phyloP scores from a whole-genome alignment of 257 asterid genomes.

The Forsythia suspensa region DNA sequence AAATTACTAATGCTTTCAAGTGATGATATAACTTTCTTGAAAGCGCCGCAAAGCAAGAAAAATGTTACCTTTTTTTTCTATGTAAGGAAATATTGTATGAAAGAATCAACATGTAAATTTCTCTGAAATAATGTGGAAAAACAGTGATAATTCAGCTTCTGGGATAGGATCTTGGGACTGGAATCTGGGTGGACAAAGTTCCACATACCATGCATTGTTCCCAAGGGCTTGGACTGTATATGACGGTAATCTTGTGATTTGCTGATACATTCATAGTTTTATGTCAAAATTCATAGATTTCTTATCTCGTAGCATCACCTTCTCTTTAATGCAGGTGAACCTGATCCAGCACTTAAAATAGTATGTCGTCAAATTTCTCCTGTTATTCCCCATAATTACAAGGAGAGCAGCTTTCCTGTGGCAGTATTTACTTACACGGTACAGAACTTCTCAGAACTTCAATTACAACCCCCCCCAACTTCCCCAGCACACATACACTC shows the following conservation, averaged over 20 bases:
- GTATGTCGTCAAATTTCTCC: slow-evolving; percentile 97
- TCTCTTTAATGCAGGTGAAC: slow-evolving; percentile 70
- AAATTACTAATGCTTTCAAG: not conserved
- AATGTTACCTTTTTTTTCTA: not conserved
- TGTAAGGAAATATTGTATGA: not conserved
- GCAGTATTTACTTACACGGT: slow-evolving; percentile 90
- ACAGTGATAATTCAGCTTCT: slow-evolving; percentile 69
- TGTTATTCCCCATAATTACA: slow-evolving; percentile 86
- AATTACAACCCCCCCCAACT: slow-evolving; percentile 9
- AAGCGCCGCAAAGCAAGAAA: too few relatives aligned
- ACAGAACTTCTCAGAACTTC: slow-evolving; percentile 17
- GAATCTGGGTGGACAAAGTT: slow-evolving; percentile 66
- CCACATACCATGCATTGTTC: slow-evolving; percentile 88
- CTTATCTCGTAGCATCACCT: slow-evolving; percentile 21
- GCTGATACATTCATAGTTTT: slow-evolving; percentile 19
- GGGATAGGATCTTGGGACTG: slow-evolving; percentile 99
- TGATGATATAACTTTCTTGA: not conserved
- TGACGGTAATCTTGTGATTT: slow-evolving; percentile 57
- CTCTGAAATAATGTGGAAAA: slow-evolving; percentile 32
- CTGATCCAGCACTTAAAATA: slow-evolving; percentile 83
- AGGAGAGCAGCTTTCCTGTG: slow-evolving; percentile 93
- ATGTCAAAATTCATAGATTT: slow-evolving; percentile 14
- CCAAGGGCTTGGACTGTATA: slow-evolving; percentile 99
- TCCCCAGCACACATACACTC: not conserved
- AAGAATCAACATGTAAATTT: slow-evolving; percentile 11